These are phyloP conservation scores for Pseudognaphalium luteoalbum DNA, from an alignment of 129 eudicot genomes.

Conservation along the genomic window DNA sequence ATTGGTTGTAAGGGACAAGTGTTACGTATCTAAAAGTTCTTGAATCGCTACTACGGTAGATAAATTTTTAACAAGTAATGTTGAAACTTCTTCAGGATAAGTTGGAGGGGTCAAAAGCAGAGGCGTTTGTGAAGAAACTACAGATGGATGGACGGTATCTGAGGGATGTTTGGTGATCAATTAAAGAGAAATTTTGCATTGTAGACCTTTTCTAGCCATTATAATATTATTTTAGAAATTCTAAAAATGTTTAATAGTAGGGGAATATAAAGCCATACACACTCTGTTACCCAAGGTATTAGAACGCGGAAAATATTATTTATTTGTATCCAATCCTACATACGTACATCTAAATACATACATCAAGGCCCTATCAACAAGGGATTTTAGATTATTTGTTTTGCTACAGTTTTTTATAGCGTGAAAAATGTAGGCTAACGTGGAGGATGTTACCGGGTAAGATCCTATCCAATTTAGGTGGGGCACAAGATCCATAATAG, in stretches of 20 bases:
- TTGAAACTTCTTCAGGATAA: conserved; percentile 38
- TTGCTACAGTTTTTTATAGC: too few species aligned
- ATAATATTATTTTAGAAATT: conserved; percentile 1
- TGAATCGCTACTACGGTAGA: background rate
- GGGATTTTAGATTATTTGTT: too few species aligned
- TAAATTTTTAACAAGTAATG: background rate
- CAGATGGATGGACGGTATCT: conserved; percentile 69
- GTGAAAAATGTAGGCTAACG: background rate
- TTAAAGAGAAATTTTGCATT: background rate
- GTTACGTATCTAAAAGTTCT: background rate
- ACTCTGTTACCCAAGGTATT: background rate
- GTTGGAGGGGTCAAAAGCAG: conserved; percentile 51
- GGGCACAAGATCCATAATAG: background rate
- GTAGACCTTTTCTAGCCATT: background rate
- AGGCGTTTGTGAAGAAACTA: conserved; percentile 64
- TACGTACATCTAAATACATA: too few species aligned
- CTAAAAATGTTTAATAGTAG: background rate
- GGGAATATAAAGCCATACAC: background rate
- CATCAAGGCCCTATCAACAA: too few species aligned
- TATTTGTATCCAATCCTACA: background rate
- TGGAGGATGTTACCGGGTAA: background rate
- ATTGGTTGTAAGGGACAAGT: background rate
- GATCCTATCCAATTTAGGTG: background rate
- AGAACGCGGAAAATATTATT: background rate
- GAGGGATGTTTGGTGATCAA: conserved; percentile 68